Conservation (phyloP, 148 eudicot species). For the Amaranthus cruentus region DNA sequence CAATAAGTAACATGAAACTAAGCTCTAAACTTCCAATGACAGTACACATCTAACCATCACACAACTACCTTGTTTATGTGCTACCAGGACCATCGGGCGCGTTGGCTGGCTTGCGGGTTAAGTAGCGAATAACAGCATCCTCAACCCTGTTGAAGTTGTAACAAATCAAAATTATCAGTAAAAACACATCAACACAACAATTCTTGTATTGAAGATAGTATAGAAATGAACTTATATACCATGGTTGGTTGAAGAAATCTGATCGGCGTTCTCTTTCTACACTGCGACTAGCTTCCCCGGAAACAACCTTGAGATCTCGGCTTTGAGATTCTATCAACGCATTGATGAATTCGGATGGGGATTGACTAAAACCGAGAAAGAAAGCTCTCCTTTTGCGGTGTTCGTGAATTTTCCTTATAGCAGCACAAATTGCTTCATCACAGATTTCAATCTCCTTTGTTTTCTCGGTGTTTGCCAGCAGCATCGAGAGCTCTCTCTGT, state of each 20-base stretch:
- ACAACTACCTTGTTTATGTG: slow-evolving; percentile 33
- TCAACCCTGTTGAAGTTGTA: slow-evolving; percentile 59
- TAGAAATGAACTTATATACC: slow-evolving; percentile 38
- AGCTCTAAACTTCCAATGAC: slow-evolving; percentile 6
- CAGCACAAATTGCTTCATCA: slow-evolving; percentile 78
- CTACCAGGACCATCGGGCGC: slow-evolving; percentile 57
- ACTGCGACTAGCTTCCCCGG: slow-evolving; percentile 75
- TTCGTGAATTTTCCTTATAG: slow-evolving; percentile 85
- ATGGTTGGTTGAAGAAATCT: slow-evolving; percentile 88
- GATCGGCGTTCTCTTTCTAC: slow-evolving; percentile 78
- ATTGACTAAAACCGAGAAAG: slow-evolving; percentile 91
- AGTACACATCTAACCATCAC: slow-evolving; percentile 12
- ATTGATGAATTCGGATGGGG: slow-evolving; percentile 85
- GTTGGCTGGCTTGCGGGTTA: slow-evolving; percentile 66
- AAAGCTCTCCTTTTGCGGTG: slow-evolving; percentile 82
- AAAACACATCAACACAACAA: not conserved
- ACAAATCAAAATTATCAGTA: not conserved
- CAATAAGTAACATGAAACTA: slow-evolving; percentile 14
- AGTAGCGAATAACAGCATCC: slow-evolving; percentile 91
- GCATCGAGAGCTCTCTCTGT: slow-evolving; percentile 74
- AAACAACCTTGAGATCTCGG: slow-evolving; percentile 70
- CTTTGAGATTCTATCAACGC: slow-evolving; percentile 81
- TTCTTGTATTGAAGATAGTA: not conserved
- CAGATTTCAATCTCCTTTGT: slow-evolving; percentile 77
- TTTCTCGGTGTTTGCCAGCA: slow-evolving; percentile 82